These are phyloP conservation scores for Sporodiniella umbellata DNA, from an alignment of 371 early-diverging fungal species.

Conservation along the genomic window DNA sequence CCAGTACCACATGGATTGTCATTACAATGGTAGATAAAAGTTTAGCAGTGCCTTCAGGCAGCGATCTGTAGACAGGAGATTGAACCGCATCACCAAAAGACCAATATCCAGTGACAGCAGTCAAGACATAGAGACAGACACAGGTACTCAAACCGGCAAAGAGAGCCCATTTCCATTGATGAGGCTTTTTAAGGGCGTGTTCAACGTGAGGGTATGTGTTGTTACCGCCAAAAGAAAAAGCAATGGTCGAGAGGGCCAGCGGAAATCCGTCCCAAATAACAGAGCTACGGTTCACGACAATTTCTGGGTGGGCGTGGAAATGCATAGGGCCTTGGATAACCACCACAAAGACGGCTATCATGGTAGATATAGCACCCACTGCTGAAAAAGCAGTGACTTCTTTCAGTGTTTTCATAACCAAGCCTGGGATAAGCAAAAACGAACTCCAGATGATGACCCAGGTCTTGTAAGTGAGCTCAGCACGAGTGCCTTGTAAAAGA, in stretches of 20 bases:
- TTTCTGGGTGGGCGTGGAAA: conserved; percentile 11
- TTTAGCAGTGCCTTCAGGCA: conserved; percentile 64
- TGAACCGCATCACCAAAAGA: conserved; percentile 70
- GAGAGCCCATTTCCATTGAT: conserved; percentile 74
- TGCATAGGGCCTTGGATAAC: conserved; percentile 38
- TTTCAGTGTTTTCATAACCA: conserved; percentile 69
- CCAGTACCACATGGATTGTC: conserved; percentile 84
- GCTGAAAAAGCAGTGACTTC: conserved; percentile 67
- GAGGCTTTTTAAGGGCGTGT: conserved; percentile 76
- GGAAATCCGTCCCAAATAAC: conserved; percentile 57
- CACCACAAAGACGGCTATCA: conserved; percentile 49
- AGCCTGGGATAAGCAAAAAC: conserved; percentile 69
- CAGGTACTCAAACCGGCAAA: conserved; percentile 68
- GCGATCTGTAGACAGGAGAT: conserved; percentile 76
- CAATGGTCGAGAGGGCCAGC: conserved; percentile 57
- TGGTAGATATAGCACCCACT: conserved; percentile 45
- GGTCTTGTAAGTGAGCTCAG: conserved; percentile 16
- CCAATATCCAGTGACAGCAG: conserved; percentile 79
- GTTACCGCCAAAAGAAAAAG: conserved; percentile 60
- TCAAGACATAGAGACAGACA: conserved; percentile 73
- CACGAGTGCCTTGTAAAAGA: conserved; percentile 33
- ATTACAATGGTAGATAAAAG: conserved; percentile 73
- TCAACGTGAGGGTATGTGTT: conserved; percentile 73
- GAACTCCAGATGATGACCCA: conserved; percentile 69
- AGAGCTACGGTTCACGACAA: conserved; percentile 11